Percentiles rank a stretch among this genome's conserved stretches.
phyloP scores from a whole-genome alignment of 129 eudicot species.

The Erigeron canadensis region DNA sequence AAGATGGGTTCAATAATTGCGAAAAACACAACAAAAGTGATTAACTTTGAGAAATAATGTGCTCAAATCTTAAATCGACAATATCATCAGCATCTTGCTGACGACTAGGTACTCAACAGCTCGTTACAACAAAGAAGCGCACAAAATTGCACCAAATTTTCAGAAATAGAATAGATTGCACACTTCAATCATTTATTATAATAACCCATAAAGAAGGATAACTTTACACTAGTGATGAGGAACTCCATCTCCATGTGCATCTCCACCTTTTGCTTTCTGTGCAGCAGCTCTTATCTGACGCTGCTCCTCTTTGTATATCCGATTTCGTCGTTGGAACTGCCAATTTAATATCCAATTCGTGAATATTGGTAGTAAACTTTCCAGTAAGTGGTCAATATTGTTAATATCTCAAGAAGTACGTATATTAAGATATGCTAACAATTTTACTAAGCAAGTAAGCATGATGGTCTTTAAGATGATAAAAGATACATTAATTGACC shows the following conservation, averaged over 20 bases:
- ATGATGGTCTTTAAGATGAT: no score
- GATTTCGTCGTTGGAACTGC: conserved; percentile 90
- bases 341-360: conserved; percentile 21
- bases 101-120: conserved; percentile 26
- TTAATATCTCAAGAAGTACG: background rate
- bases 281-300: conserved; percentile 93
- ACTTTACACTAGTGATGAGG: conserved; percentile 51
- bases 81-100: conserved; percentile 30
- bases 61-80: conserved; percentile 28
- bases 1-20: background rate
- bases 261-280: conserved; percentile 68
- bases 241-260: conserved; percentile 43
- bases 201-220: conserved; percentile 23
- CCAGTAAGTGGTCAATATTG: background rate
- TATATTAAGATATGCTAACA: background rate
- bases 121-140: conserved; percentile 36
- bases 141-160: conserved; percentile 27
- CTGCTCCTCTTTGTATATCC: conserved; percentile 95
- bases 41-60: conserved; percentile 31
- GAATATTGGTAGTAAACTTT: background rate
- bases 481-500: no score
- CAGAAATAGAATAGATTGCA: conserved; percentile 35
- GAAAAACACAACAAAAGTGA: conserved; percentile 16
- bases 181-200: conserved; percentile 43
- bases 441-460: no score